Base-by-base conservation (phyloP, 2,329 filamentous ascomycete species). In the Sporothrix pallida region DNA sequence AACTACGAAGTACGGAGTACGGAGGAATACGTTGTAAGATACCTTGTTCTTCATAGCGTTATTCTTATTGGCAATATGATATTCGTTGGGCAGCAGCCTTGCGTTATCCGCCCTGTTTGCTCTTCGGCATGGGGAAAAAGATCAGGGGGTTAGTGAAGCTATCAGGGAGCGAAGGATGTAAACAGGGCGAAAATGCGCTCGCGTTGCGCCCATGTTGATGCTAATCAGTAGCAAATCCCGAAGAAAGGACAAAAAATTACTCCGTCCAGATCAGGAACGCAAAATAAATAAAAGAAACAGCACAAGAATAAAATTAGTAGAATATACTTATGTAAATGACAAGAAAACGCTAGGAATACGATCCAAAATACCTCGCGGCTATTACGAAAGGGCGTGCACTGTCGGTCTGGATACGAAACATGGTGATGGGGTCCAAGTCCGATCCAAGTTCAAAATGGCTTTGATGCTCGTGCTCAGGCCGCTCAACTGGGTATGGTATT, bases 141-240 rank as follows among this genome's bases (percentile, higher is more conserved):
- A 37, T 3, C 62, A 67, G 12, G 62, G 48, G 67, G 4, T 5
- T 26, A 54, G n/a, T 12, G 10, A 67, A 67, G 62, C 42, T 52
- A 68, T 52, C 63, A n/a, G 17, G 63, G 46, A 31, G 46, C 63
- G 63, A 68, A 52, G 63, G 63, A 68, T 68, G 44, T 15, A 68
- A 23, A 17, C 26, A 31, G 48, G 65, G 46, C 65, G 65, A 52
- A 63, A 6, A 26, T 48, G n/a, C 20, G 44, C 42, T 17, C n/a
- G 44, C 10, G 44, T 31, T n/a, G 63, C 31, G 65, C 46, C 46
- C 13, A 15, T 31, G 65, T 68, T 37, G 65, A 52, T 68, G 42
- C 23, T 26, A 37, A 37, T n/a, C 6, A 37, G 23, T 20, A 69
- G 26, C 48, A 56, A 42, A 42, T 44, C 67, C 67, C 67, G 48